A percentile compares a stretch with the other conserved stretches of the same genome.
Evolutionary conservation across 257 asterid species (phyloP).

Genomic region (Fraxinus cuspidata): DNA sequence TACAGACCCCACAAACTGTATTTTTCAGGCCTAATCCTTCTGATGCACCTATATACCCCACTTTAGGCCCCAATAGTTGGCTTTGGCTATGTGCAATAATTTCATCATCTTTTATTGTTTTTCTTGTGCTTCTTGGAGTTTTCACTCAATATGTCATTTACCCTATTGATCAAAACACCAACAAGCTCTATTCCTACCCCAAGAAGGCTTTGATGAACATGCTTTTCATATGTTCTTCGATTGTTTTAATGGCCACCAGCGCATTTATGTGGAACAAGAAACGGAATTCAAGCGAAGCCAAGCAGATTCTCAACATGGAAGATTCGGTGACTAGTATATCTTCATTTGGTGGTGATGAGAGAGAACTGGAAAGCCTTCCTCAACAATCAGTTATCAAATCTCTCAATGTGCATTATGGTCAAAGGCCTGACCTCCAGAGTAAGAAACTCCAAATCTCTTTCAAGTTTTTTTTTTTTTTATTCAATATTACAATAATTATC

Average conservation of each 20-base stretch:
- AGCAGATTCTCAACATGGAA: slow-evolving; percentile 53
- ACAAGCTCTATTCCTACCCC: slow-evolving; percentile 56
- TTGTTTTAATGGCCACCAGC: slow-evolving; percentile 50
- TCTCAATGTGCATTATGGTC: slow-evolving; percentile 67
- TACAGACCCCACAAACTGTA: slow-evolving; percentile 40
- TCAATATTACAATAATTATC: no score
- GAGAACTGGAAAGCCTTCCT: slow-evolving; percentile 84
- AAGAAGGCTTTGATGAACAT: slow-evolving; percentile 60
- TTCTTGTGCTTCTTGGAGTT: slow-evolving; percentile 61
- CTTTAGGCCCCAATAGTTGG: slow-evolving; percentile 80
- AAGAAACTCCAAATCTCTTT: slow-evolving; percentile 29
- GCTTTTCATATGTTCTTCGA: slow-evolving; percentile 60
- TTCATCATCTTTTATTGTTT: slow-evolving; percentile 70
- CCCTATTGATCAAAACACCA: slow-evolving; percentile 76
- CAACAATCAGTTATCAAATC: slow-evolving; percentile 51
- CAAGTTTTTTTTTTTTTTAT: background rate
- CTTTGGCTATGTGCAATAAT: slow-evolving; percentile 89
- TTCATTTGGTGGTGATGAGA: slow-evolving; percentile 37
- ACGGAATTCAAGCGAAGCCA: slow-evolving; percentile 50
- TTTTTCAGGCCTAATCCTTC: slow-evolving; percentile 59
- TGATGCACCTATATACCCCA: slow-evolving; percentile 65
- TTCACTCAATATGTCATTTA: slow-evolving; percentile 67
- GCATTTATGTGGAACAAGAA: slow-evolving; percentile 93
- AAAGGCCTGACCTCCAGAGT: slow-evolving; percentile 82
- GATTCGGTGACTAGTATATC: slow-evolving; percentile 34